These are phyloP conservation scores for Jatropha multifida DNA, from an alignment of 441 rosid genomes.

Conservation along the genomic window DNA sequence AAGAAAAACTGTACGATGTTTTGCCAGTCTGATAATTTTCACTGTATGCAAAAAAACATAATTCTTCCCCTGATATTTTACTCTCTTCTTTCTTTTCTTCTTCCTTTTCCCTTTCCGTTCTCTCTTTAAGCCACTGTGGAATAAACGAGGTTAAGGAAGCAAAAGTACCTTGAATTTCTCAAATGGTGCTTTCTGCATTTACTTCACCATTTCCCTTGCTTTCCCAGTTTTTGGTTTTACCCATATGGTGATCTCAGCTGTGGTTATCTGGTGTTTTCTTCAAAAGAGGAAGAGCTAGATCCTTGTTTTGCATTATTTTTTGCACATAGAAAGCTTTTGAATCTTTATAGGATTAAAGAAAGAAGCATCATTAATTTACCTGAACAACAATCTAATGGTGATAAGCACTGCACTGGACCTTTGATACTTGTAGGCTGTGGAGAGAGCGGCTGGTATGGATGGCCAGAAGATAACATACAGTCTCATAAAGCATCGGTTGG, in stretches of 20 bases:
- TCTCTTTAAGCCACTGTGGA: not conserved
- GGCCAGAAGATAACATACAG: constrained; percentile 95
- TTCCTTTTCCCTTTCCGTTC: not conserved
- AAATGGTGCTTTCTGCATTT: not conserved
- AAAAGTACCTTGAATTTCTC: not conserved
- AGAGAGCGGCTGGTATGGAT: constrained; percentile 99
- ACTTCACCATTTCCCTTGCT: not conserved
- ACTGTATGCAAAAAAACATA: too few relatives aligned
- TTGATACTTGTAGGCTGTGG: constrained; percentile 68
- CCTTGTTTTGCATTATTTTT: not conserved
- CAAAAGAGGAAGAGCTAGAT: not conserved
- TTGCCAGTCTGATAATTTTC: too few relatives aligned
- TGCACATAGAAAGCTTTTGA: not conserved
- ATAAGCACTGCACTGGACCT: not conserved
- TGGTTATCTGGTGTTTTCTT: not conserved
- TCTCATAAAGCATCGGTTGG: constrained; percentile 91
- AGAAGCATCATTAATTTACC: not conserved
- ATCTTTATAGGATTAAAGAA: not conserved
- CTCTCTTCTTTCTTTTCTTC: not conserved
- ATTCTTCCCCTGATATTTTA: not conserved
- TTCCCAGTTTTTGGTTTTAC: not conserved
- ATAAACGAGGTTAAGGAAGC: not conserved
- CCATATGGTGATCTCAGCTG: not conserved
- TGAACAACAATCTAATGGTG: not conserved
- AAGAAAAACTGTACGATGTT: not conserved